A percentile compares a stretch with the other conserved stretches of the same genome.
Evolutionary conservation across 1,139 yeast species (phyloP).

Genomic region (Scheffersomyces segobiensis): DNA sequence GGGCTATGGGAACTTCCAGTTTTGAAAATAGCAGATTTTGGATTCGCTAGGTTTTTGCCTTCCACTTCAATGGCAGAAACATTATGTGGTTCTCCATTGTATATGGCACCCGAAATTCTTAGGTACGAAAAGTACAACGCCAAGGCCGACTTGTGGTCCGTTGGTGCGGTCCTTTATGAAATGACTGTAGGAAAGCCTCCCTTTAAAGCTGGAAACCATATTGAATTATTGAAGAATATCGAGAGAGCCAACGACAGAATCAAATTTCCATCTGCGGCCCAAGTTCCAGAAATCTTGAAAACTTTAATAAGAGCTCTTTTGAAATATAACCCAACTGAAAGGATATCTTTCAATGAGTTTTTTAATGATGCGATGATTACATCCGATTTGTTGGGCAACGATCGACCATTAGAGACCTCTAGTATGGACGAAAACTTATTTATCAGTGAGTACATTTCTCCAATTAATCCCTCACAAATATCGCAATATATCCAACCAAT

Average conservation of each 20-base stretch:
- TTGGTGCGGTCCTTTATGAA: constrained; percentile 93
- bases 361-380: constrained; percentile 63
- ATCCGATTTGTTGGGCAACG: constrained; percentile 46
- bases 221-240: constrained; percentile 81
- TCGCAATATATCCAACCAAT: constrained; percentile 19
- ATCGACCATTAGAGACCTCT: constrained; percentile 64
- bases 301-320: constrained; percentile 71
- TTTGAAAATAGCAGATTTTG: constrained; percentile 93
- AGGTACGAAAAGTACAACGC: constrained; percentile 95
- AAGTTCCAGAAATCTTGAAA: constrained; percentile 64
- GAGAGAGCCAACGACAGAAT: constrained; percentile 79
- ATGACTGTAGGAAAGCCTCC: constrained; percentile 97
- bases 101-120: constrained; percentile 97
- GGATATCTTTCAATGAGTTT: constrained; percentile 86
- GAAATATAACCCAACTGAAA: constrained; percentile 81
- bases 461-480: constrained; percentile 24
- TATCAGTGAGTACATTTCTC: constrained; percentile 74
- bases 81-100: constrained; percentile 92
- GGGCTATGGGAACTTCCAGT: constrained; percentile 90
- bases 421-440: constrained; percentile 75
- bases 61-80: constrained; percentile 95
- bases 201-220: constrained; percentile 87
- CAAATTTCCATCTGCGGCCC: constrained; percentile 65
- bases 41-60: constrained; percentile 93
- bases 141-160: constrained; percentile 97